A percentile compares a stretch with the other conserved stretches of the same genome.
Evolutionary conservation across 352 stramenopile species (phyloP).

Genomic region (Phytophthora podocarpi): DNA sequence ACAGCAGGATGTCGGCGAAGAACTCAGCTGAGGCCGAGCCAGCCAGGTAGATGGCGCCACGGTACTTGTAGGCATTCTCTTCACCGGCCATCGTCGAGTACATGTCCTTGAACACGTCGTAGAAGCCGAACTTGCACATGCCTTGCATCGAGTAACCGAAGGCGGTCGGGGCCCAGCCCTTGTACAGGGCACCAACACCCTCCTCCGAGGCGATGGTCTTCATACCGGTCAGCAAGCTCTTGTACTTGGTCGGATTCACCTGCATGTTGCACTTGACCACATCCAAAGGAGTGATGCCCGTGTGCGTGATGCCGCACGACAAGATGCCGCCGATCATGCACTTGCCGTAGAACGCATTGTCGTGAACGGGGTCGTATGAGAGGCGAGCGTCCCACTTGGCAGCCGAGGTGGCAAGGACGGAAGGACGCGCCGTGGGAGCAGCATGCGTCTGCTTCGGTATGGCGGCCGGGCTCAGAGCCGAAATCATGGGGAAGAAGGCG

Average conservation of each 20-base stretch:
- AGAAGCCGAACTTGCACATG: slow-evolving; percentile 94
- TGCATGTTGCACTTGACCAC: slow-evolving; percentile 97
- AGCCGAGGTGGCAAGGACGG: slow-evolving; percentile 76
- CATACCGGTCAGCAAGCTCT: slow-evolving; percentile 73
- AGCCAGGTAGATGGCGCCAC: slow-evolving; percentile 91
- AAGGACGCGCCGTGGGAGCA: slow-evolving; percentile 38
- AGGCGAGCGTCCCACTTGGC: slow-evolving; percentile 84
- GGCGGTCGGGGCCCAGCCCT: slow-evolving; percentile 92
- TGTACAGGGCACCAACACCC: slow-evolving; percentile 82
- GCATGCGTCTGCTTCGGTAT: slow-evolving; percentile 11
- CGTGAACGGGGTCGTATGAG: slow-evolving; percentile 81
- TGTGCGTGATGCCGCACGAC: slow-evolving; percentile 94
- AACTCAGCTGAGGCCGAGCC: slow-evolving; percentile 94
- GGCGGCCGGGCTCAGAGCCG: slow-evolving; percentile 49
- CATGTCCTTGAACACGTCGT: slow-evolving; percentile 96
- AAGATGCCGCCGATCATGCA: slow-evolving; percentile 94
- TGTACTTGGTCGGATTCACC: slow-evolving; percentile 90
- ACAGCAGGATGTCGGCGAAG: slow-evolving; percentile 93
- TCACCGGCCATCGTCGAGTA: slow-evolving; percentile 92
- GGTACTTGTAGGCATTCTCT: slow-evolving; percentile 94
- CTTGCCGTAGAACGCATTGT: slow-evolving; percentile 93
- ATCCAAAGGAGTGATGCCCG: slow-evolving; percentile 93
- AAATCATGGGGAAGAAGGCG: slow-evolving; percentile 73
- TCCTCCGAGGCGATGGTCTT: slow-evolving; percentile 90
- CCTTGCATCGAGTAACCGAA: slow-evolving; percentile 93